Percentiles rank a stretch among this genome's conserved stretches.
Conservation (phyloP, 1,284 basidiomycete species). For the Puccinia coronata region DNA sequence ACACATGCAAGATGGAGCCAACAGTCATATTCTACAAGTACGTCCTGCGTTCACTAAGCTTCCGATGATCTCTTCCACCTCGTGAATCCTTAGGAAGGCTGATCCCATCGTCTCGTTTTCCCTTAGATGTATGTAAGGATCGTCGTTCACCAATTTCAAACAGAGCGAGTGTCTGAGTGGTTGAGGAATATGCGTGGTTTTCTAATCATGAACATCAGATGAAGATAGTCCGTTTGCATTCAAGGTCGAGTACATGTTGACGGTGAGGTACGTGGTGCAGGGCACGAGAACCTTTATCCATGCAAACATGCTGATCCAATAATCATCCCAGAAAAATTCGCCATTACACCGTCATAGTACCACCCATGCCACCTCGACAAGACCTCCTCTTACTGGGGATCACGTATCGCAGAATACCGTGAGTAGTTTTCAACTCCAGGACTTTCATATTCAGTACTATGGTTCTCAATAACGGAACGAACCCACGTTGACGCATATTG, state of each 20-base stretch:
- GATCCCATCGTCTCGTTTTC: too few relatives aligned
- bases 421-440: background rate
- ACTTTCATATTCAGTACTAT: background rate
- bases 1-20: too few relatives aligned
- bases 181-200: too few relatives aligned
- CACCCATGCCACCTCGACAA: slow-evolving; percentile 50
- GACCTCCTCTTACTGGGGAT: slow-evolving; percentile 44
- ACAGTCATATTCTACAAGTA: too few relatives aligned
- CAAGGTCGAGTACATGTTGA: slow-evolving; percentile 30
- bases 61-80: too few relatives aligned
- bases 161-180: too few relatives aligned
- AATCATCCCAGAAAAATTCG: slow-evolving; percentile 26
- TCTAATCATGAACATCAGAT: slow-evolving; percentile 7
- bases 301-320: background rate
- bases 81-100: too few relatives aligned
- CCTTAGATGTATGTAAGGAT: too few relatives aligned
- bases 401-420: slow-evolving; percentile 50
- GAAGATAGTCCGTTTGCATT: slow-evolving; percentile 39
- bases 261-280: background rate
- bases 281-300: background rate
- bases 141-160: too few relatives aligned
- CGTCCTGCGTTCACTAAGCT: too few relatives aligned
- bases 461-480: background rate
- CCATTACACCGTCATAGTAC: slow-evolving; percentile 39
- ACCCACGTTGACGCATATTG: background rate